Evolutionary conservation across 768 basidiomycete genomes (phyloP), one percentile per base, ranked within the genome.

Genomic region (Amanita jacksonii): DNA sequence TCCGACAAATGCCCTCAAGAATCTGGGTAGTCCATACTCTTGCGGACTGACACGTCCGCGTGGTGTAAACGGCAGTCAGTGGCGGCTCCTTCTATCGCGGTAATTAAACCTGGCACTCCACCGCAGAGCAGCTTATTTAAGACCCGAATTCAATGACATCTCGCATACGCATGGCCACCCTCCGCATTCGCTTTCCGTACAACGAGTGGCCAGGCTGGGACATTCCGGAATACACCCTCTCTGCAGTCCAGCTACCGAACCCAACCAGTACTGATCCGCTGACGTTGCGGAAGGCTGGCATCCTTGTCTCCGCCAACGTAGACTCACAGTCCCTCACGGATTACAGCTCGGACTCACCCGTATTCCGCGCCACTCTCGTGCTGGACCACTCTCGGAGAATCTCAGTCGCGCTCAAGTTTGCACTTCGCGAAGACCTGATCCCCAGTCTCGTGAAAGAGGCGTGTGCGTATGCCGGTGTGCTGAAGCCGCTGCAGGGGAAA

Each of bases 391-490:
- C 23, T 34, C 38, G 44, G 38, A 42, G 41, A 27, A 34, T 43
- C 35, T 34, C 38, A 4, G 56, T 64, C 3, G 59, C 56, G 13
- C 55, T 69, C 30, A 67, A 69, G 43, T 67, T 66, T 47, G 66
- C 63, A 2, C 52, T 69, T 49, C 58, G 67, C 22, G 61, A 62
- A 22, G 66, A 69, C 41, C 54, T 68, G 9, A 54, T 66, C 19
- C 48, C 55, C 20, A 58, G 57, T 38, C 60, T 69, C 15, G 55
- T 57, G 9, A 52, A 61, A 36, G 66, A 69, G 51, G 60, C 58
- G 4, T 50, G 53, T 33, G 49, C 64, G 30, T 68, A 68, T 49
- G 38, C 55, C 7, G 58, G 59, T 10, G 52, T 55, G 8, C 49
- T 68, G 27, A 45, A 51, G 18, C 43, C 52, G 4, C 54, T 68